A percentile compares a stretch with the other conserved stretches of the same genome.
phyloP scores from a whole-genome alignment of 768 basidiomycete genomes.

The Amanita exitialis region DNA sequence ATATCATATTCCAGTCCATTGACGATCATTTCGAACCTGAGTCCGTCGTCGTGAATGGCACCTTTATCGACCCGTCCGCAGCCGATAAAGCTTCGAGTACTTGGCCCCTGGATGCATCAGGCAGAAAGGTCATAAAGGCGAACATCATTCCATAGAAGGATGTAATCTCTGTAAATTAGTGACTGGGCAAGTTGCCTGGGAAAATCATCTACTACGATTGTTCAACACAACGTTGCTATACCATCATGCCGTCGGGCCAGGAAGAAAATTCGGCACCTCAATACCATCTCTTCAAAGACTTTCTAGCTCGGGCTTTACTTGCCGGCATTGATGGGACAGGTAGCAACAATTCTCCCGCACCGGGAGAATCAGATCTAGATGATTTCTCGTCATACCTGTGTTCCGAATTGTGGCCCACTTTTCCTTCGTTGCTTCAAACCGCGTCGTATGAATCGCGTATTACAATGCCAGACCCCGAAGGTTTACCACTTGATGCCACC shows the following conservation, averaged over 20 bases:
- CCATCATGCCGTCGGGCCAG: neutral
- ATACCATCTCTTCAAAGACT: slow-evolving; percentile 32
- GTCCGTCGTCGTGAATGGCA: neutral
- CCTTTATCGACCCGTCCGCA: neutral
- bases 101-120: neutral
- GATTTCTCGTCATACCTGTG: slow-evolving; percentile 47
- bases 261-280: slow-evolving; percentile 9
- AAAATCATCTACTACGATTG: too few relatives aligned
- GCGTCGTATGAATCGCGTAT: slow-evolving; percentile 29
- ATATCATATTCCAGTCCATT: neutral
- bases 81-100: neutral
- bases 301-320: slow-evolving; percentile 30
- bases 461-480: slow-evolving; percentile 22
- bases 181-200: neutral
- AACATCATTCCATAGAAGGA: neutral
- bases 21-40: neutral
- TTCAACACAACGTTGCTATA: neutral
- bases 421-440: slow-evolving; percentile 24
- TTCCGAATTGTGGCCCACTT: slow-evolving; percentile 34
- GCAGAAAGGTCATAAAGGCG: neutral
- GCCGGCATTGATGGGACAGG: slow-evolving; percentile 15
- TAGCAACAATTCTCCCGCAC: slow-evolving; percentile 5
- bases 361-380: slow-evolving; percentile 29
- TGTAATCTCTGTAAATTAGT: neutral
- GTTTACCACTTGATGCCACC: slow-evolving; percentile 25